Percentiles rank a stretch among this genome's conserved stretches.
phyloP scores from a whole-genome alignment of 2,329 filamentous ascomycete species.

The Fusarium sp. region DNA sequence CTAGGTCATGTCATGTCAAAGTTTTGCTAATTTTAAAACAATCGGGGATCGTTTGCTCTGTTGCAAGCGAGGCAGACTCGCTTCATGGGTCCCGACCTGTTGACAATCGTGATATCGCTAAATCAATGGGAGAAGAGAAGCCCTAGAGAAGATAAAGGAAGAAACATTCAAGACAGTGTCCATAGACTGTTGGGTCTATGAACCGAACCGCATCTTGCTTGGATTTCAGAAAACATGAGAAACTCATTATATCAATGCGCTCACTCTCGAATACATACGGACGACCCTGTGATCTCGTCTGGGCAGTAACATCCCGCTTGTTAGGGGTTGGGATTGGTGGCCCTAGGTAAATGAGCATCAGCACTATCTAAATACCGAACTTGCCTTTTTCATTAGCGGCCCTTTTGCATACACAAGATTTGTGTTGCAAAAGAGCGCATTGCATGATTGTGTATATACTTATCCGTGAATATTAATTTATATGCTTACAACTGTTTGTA shows the following conservation, averaged over 20 bases:
- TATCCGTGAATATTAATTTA: not conserved
- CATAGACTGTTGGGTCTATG: too few relatives aligned
- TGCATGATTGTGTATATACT: not conserved
- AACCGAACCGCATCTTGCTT: not conserved
- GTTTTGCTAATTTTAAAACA: slow-evolving; percentile 44
- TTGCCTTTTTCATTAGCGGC: slow-evolving; percentile 19
- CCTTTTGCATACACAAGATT: slow-evolving; percentile 15
- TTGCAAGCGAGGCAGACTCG: slow-evolving; percentile 20
- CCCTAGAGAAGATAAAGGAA: too few relatives aligned
- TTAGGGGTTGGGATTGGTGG: slow-evolving; percentile 37
- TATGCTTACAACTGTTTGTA: not conserved
- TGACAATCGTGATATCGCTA: slow-evolving; percentile 32
- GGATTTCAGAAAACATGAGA: not conserved
- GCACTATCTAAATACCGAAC: slow-evolving; percentile 23
- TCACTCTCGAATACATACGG: not conserved
- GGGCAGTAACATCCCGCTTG: slow-evolving; percentile 6
- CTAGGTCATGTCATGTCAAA: not conserved
- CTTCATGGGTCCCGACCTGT: not conserved
- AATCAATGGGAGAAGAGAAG: not conserved
- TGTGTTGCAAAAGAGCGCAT: not conserved
- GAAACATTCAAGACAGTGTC: too few relatives aligned
- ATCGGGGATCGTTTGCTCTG: slow-evolving; percentile 20
- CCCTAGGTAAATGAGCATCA: slow-evolving; percentile 32
- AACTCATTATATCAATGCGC: not conserved
- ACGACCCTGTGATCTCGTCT: slow-evolving; percentile 1